Base-by-base conservation (phyloP, 1,284 basidiomycete genomes). In the Irpex sp. region DNA sequence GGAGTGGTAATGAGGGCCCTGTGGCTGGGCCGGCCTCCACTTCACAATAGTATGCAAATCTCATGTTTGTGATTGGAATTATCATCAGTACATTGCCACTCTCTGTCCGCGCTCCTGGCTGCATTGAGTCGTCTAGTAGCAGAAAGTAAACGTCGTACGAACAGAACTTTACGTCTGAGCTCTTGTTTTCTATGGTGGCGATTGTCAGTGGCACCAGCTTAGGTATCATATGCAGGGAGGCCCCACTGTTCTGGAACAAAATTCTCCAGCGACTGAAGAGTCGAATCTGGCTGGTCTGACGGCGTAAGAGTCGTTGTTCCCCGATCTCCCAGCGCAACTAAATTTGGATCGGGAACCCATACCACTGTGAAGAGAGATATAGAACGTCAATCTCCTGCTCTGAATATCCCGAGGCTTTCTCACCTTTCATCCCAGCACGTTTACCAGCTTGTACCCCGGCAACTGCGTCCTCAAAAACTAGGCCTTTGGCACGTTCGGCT, bases 341-440 rank as follows among this genome's bases (percentile, higher is more conserved):
- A 76, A 62, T 87, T 85, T 11, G 79, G 68, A 71, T 93, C 91
- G 6, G 92, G 91, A 13, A 92, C 83, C 91, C 91, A 93, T 7
- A 67, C 66, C 37, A 67, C 66, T 67, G 40, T 1, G 3, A 44
- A 37, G 6, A 40, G 13, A 13, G 21, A 15, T 5, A 5, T 21
- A 8, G 17, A 15, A 51, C 49, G 17, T 51, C 49, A 51, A 21
- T 8, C 3, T 17, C 8, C 15, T 44, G 11, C 8, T 44, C 3
- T 21, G 13, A 8, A 8, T 19, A 51, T 19, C 19, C 2, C 11
- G 5, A 17, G 49, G 5, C 49, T 5, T 1, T 83, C 37, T 64
- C 34, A 92, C 92, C 91, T 61, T 84, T 82, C 91, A 93, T 93
- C 17, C 89, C 90, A 1, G 91, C 91, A 63, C 88, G 79, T 72